These are phyloP conservation scores for Linum tenue DNA, from an alignment of 345 rosid genomes.

Conservation along the genomic window DNA sequence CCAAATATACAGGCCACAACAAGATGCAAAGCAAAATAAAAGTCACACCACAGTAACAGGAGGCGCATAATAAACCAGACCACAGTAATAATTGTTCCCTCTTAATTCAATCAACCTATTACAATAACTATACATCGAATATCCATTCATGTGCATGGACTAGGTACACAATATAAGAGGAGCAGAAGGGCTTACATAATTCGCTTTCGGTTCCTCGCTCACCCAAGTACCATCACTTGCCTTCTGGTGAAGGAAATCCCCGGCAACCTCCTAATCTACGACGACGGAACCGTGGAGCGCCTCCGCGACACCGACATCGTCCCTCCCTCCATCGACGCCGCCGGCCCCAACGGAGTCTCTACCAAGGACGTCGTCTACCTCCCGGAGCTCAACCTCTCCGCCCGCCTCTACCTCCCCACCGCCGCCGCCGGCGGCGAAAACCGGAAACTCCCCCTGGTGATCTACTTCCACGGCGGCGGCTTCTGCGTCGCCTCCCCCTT, in stretches of 20 bases:
- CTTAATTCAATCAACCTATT: too few relatives aligned
- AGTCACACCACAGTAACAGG: too few relatives aligned
- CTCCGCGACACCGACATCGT: slow-evolving; percentile 27
- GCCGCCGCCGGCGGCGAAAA: not conserved
- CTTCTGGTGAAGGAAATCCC: slow-evolving; percentile 7
- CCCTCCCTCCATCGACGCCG: slow-evolving; percentile 29
- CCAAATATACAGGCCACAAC: too few relatives aligned
- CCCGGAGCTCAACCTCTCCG: not conserved
- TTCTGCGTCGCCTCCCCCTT: slow-evolving; percentile 19
- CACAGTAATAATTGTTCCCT: too few relatives aligned
- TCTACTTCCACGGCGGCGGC: slow-evolving; percentile 43
- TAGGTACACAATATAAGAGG: too few relatives aligned
- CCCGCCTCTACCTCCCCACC: slow-evolving; percentile 32
- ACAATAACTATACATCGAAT: too few relatives aligned
- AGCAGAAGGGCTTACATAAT: too few relatives aligned
- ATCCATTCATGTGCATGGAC: too few relatives aligned
- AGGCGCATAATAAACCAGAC: too few relatives aligned
- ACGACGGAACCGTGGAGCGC: slow-evolving; percentile 12
- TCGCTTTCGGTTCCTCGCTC: too few relatives aligned
- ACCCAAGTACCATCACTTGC: too few relatives aligned
- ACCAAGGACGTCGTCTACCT: slow-evolving; percentile 32
- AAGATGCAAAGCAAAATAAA: too few relatives aligned
- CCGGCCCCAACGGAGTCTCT: slow-evolving; percentile 31
- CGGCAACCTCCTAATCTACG: slow-evolving; percentile 23
- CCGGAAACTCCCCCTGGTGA: slow-evolving; percentile 35